Base-by-base conservation (phyloP, 169 alveolate species). In the Besnoitia besnoiti region DNA sequence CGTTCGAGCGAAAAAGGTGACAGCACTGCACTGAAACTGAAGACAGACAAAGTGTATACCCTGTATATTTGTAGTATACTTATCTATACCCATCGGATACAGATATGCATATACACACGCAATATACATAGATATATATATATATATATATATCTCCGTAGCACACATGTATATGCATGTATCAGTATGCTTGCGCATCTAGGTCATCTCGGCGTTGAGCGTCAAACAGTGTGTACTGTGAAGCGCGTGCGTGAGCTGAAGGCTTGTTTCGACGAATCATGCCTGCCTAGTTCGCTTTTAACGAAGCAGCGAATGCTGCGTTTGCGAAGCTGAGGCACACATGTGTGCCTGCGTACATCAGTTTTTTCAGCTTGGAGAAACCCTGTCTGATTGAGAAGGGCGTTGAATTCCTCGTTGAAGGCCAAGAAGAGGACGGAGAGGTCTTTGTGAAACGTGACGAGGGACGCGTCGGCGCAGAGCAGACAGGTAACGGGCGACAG, bases 371-470 rank as follows among this genome's bases (percentile, higher is more conserved):
- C 82, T 19, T 10, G 10, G 82, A 7, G 82, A n/a, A 27, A 73
- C 39, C 30, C 27, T 19, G 44, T n/a, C 44, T 7, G n/a, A 19
- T 73, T 42, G 82, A 73, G n/a, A 1, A 42, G 82, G 24, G 14
- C 4, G 14, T 39, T 37, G 82, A 73, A 73, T 8, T 73, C 82
- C 47, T 39, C 1, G 46, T 73, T 73, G 82, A 39, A 30, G 8
- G 16, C n/a, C 39, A n/a, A 73, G 82, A 73, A 73, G 39, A 73
- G 82, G 16, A 73, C 82, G n/a, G 82, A 73, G 44, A 73, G 82
- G 46, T 73, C 46, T 3, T 30, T 19, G 46, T 73, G 82, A 30
- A 19, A 73, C 12, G 82, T 73, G 82, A 73, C 46, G 82, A 73
- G 82, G 46, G 8, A 73, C 27, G 82, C 44, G 7, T 73, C 82